Percentiles rank a stretch among this genome's conserved stretches.
These are phyloP conservation scores for Cudoniella acicularis DNA, from an alignment of 495 filamentous ascomycete species.

Conservation along the genomic window DNA sequence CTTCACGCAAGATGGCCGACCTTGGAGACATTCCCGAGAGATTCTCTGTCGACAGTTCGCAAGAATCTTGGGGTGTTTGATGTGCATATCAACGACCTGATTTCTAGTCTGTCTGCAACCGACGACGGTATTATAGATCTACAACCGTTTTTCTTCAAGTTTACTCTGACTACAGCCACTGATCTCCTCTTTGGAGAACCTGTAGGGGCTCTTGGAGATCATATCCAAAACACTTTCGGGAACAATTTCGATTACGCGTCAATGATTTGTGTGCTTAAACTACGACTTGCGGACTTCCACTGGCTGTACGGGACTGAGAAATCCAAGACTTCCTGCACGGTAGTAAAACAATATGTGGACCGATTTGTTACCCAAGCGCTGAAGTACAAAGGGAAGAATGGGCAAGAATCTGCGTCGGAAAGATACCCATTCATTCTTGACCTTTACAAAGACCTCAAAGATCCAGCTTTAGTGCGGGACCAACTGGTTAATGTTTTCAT, in stretches of 20 bases:
- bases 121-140: constrained; percentile 41
- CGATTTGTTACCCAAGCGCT: constrained; percentile 29
- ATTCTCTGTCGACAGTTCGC: constrained; percentile 43
- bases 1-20: constrained; percentile 61
- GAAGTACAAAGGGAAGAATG: constrained; percentile 21
- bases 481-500: constrained; percentile 47
- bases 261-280: constrained; percentile 18
- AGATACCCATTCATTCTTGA: constrained; percentile 47
- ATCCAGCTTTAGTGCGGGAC: constrained; percentile 33
- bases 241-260: constrained; percentile 31
- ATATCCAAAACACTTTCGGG: constrained; percentile 18
- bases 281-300: constrained; percentile 44
- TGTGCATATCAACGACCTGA: constrained; percentile 50
- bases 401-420: constrained; percentile 12
- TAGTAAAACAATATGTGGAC: constrained; percentile 29
- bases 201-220: constrained; percentile 29
- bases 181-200: constrained; percentile 44
- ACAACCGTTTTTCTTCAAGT: constrained; percentile 46
- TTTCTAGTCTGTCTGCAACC: constrained; percentile 31
- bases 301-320: constrained; percentile 46
- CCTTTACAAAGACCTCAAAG: constrained; percentile 32
- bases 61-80: constrained; percentile 29
- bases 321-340: constrained; percentile 36
- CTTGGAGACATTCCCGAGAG: constrained; percentile 49
- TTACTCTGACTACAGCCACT: constrained; percentile 46